Evolutionary conservation across 768 basidiomycete species (phyloP).

Genomic region (Phlebiopsis flavidoalba): DNA sequence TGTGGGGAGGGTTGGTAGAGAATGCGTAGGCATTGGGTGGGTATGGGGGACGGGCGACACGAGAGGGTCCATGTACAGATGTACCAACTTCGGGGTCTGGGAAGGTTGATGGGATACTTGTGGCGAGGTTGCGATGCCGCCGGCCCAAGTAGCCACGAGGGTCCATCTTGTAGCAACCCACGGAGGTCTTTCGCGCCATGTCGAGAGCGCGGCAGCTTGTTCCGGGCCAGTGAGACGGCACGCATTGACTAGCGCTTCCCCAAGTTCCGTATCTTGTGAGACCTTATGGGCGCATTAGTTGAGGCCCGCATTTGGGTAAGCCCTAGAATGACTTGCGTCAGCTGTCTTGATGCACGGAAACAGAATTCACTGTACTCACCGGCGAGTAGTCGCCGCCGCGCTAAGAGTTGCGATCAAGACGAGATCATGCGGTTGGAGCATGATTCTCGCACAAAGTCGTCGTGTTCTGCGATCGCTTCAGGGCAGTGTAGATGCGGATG

Average conservation of each 20-base stretch:
- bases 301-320: not conserved
- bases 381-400: conserved; percentile 75
- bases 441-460: too few relatives aligned
- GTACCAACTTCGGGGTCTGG: conserved; percentile 17
- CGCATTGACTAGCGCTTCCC: not conserved
- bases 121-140: not conserved
- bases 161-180: not conserved
- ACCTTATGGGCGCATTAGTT: too few relatives aligned
- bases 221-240: not conserved
- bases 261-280: conserved; percentile 3
- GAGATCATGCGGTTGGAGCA: conserved; percentile 58
- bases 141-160: not conserved
- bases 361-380: not conserved
- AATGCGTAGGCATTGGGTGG: not conserved
- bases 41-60: not conserved
- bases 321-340: not conserved
- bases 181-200: not conserved
- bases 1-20: not conserved
- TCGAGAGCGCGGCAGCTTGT: not conserved
- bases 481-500: not conserved
- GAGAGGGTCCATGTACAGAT: not conserved
- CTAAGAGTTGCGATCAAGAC: conserved; percentile 79
- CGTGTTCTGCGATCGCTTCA: not conserved
- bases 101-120: conserved; percentile 33
- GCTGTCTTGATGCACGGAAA: not conserved